A percentile compares a stretch with the other conserved stretches of the same genome.
These are phyloP conservation scores for Picea abies DNA, from an alignment of 83 land plant species.

Conservation along the genomic window DNA sequence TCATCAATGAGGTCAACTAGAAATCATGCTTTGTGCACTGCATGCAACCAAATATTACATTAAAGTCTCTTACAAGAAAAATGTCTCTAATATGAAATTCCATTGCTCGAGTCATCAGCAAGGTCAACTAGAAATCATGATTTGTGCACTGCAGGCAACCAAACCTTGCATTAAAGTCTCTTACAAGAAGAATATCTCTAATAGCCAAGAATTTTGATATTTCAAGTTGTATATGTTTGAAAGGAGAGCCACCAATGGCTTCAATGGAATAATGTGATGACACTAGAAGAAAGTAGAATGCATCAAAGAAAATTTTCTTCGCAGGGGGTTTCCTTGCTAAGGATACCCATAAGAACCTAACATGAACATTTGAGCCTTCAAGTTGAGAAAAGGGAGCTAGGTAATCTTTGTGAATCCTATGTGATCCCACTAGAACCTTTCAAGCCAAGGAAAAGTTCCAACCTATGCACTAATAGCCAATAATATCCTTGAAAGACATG, in stretches of 20 bases:
- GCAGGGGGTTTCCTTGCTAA: not conserved
- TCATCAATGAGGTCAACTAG: not conserved
- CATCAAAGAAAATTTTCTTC: not conserved
- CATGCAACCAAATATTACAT: not conserved
- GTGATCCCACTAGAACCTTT: too few relatives aligned
- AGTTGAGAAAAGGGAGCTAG: not conserved
- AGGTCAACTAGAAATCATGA: not conserved
- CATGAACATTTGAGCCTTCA: not conserved
- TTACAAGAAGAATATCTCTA: not conserved
- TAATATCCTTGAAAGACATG: too few relatives aligned
- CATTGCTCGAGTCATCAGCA: not conserved
- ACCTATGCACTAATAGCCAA: too few relatives aligned
- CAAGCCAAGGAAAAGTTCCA: too few relatives aligned
- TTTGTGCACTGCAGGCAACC: not conserved
- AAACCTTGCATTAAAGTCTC: not conserved
- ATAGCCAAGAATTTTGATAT: not conserved
- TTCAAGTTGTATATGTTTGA: not conserved
- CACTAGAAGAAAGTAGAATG: not conserved
- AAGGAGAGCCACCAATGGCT: not conserved
- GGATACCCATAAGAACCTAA: not conserved
- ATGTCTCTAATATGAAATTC: not conserved
- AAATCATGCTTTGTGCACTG: not conserved
- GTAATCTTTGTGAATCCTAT: too few relatives aligned
- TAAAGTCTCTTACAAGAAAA: not conserved
- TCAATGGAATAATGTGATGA: not conserved